phyloP scores from a whole-genome alignment of 768 basidiomycete genomes.

The Tulasnella sp. region DNA sequence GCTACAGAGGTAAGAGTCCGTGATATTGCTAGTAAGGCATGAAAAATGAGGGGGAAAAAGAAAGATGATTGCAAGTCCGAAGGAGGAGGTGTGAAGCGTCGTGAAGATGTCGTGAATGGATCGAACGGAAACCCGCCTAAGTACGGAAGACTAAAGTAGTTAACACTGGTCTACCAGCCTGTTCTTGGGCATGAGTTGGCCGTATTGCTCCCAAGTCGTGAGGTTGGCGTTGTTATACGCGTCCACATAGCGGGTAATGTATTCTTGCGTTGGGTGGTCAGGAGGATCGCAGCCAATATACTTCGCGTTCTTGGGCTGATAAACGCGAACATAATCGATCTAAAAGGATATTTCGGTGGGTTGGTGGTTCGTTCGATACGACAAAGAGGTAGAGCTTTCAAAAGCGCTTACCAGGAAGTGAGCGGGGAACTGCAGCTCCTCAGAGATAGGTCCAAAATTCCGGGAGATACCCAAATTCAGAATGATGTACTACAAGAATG shows the following conservation, averaged over 20 bases:
- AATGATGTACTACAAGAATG: constrained; percentile 1
- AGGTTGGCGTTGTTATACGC: constrained; percentile 82
- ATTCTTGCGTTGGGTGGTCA: constrained; percentile 71
- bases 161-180: constrained; percentile 44
- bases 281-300: constrained; percentile 84
- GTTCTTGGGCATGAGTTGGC: constrained; percentile 66
- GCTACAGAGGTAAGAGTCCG: background rate
- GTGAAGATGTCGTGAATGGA: background rate
- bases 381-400: background rate
- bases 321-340: constrained; percentile 86
- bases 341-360: background rate
- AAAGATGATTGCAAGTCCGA: background rate
- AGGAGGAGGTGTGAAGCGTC: background rate
- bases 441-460: constrained; percentile 16
- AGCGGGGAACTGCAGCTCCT: constrained; percentile 64
- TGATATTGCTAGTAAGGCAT: background rate
- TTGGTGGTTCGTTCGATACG: too few species aligned
- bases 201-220: constrained; percentile 39
- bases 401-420: constrained; percentile 50
- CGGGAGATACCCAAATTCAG: constrained; percentile 14
- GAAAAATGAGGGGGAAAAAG: background rate
- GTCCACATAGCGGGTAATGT: constrained; percentile 65
- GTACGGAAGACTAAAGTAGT: background rate
- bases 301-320: constrained; percentile 63
- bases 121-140: background rate